These are phyloP conservation scores for Corylus avellana DNA, from an alignment of 306 rosid genomes.

Conservation along the genomic window DNA sequence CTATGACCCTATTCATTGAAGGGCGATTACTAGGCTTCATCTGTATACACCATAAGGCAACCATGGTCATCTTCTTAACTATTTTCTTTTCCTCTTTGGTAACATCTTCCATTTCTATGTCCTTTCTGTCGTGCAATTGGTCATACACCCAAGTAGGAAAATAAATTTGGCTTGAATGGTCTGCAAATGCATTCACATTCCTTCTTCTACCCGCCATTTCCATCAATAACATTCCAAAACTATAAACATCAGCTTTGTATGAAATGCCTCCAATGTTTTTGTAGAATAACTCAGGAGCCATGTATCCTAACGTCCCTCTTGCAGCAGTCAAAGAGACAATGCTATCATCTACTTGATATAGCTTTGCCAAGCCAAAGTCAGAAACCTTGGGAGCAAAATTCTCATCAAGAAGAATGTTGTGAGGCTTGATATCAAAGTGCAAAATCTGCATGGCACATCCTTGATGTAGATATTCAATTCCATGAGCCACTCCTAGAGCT, in stretches of 20 bases:
- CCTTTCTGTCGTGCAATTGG: background rate
- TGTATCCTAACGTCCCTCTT: background rate
- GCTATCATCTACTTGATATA: background rate
- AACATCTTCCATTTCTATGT: background rate
- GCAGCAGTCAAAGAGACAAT: background rate
- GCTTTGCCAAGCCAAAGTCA: background rate
- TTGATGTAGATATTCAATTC: constrained; percentile 1
- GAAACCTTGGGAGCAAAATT: background rate
- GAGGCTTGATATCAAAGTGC: background rate
- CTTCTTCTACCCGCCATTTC: too few species aligned
- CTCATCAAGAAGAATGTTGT: background rate
- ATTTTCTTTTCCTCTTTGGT: background rate
- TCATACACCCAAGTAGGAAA: background rate
- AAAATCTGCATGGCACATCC: constrained; percentile 7
- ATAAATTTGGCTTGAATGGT: too few species aligned
- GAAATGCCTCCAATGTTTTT: background rate
- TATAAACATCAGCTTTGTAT: background rate
- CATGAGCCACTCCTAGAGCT: background rate
- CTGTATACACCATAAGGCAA: background rate
- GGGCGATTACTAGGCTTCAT: constrained; percentile 10
- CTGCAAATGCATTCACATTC: too few species aligned
- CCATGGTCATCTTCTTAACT: constrained; percentile 18
- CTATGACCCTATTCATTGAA: constrained; percentile 10
- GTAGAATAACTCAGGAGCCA: background rate
- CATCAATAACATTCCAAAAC: too few species aligned